A percentile compares a stretch with the other conserved stretches of the same genome.
Evolutionary conservation across 805 yeast species (phyloP).

Genomic region (Danielia oregonensis): DNA sequence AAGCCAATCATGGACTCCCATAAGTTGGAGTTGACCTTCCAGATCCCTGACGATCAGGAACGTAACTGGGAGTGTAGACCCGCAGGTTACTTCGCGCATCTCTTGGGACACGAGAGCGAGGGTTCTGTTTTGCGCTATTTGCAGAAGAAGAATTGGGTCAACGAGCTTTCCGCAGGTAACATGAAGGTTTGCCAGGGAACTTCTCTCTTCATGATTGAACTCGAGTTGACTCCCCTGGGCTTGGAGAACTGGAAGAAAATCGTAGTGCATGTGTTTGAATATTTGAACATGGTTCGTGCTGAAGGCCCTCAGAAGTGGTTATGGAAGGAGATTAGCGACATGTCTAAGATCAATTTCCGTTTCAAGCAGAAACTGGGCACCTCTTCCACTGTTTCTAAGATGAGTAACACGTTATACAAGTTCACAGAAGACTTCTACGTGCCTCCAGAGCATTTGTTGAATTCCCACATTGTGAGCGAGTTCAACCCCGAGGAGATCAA

Average conservation of each 20-base stretch:
- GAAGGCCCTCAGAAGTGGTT: conserved; percentile 75
- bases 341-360: conserved; percentile 67
- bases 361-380: conserved; percentile 77
- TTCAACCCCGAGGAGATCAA: conserved; percentile 55
- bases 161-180: conserved; percentile 70
- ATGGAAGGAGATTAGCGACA: conserved; percentile 68
- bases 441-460: conserved; percentile 64
- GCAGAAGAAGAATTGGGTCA: conserved; percentile 74
- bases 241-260: conserved; percentile 60
- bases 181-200: conserved; percentile 63
- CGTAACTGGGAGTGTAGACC: conserved; percentile 65
- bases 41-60: conserved; percentile 69
- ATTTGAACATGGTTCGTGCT: conserved; percentile 54
- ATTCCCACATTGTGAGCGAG: conserved; percentile 51
- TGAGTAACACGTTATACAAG: conserved; percentile 61
- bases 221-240: conserved; percentile 78
- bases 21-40: conserved; percentile 62
- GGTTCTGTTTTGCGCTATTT: conserved; percentile 76
- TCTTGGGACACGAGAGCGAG: conserved; percentile 88
- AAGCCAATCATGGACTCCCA: conserved; percentile 82
- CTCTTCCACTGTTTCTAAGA: conserved; percentile 64
- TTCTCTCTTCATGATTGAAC: conserved; percentile 62
- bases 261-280: conserved; percentile 61
- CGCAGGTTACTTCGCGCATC: conserved; percentile 66
- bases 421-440: conserved; percentile 31